Evolutionary conservation across 2,329 filamentous ascomycete genomes (phyloP), one percentile per base, ranked within the genome.

Genomic region (Zalaria sp.): DNA sequence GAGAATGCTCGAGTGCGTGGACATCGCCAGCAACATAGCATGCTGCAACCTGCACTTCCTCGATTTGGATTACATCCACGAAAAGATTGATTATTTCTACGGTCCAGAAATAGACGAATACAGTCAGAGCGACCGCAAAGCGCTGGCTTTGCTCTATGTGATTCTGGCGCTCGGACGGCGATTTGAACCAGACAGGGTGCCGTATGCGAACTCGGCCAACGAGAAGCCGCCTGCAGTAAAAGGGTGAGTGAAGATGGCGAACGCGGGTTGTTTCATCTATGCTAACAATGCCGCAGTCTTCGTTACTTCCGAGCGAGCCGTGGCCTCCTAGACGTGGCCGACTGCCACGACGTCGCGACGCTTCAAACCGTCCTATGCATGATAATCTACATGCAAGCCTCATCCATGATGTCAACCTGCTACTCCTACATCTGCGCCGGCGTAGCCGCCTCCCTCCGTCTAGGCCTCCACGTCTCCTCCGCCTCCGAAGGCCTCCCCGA

Each of bases 361-460:
- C 37, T 55, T 26, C 50, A 50, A 29, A 46, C 52, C 7, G 40
- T 55, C 2, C 41, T 55, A 4, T 50, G 49, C 43, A 50, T 55
- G 44, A 47, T 51, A n/a, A 34, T 51, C 5, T 55, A 55, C 40
- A 45, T 54, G 4, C 46, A 51, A 35, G 46, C 43, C 25, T 46
- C 49, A 5, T 47, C 49, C 4, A 54, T 50, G 50, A 43, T 55
- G 32, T 48, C 46, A 4, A 54, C 43, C 8, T 50, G 48, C 38
- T 53, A 55, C 42, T 47, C 50, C 9, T 52, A 48, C 37, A 50
- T 54, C 34, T 54, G 53, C 36, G 46, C 49, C 40, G 53, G 47
- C 9, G 43, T 55, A 7, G 45, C 47, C 1, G 51, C 51, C 5
- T 39, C 50, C 1, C 35, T 54, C 26, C 48, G 52, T 32, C 49